Base-by-base conservation (phyloP, 495 filamentous ascomycete species). In the Aspergillus panamensis region DNA sequence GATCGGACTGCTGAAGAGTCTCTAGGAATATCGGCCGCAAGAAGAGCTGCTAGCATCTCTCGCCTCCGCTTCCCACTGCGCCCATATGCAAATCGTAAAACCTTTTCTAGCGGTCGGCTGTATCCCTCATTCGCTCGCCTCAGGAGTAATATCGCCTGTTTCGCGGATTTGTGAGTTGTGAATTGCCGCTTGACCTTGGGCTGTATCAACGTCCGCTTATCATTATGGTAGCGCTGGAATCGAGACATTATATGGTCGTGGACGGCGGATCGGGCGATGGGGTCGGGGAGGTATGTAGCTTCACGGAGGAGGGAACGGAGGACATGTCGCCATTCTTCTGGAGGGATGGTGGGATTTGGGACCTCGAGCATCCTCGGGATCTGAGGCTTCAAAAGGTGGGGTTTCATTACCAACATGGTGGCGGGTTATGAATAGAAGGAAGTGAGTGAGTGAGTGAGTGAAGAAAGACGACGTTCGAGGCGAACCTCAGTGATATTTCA, bases 301-400 rank as follows among this genome's bases (percentile, higher is more conserved):
- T 96, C 87, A 60, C 93, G 90, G 47, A 97, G 85, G 7, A 95
- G 79, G 35, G 86, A 83, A 32, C 94, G 86, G 61, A 88, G 84
- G 31, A 94, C 73, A 66, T 88, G 84, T 30, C 82, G 75, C 83
- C 75, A 61, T 80, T 79, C 53, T 45, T 45, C 25, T n/a, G 21
- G 25, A 9, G 55, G 14, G 35, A 43, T 25, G 35, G 49, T 6
- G 19, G 42, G 9, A 0, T 13, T 8, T 7, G n/a, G 7, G 16
- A 20, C 42, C 9, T 45, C 25, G 2, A 45, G 19, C n/a, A 16
- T 17, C 42, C 42, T 45, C 1, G 16, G 16, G 1, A 37, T 3
- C 20, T 35, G 9, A 12, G 33, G 9, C 33, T 16, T 43, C 5
- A 12, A 25, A 25, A 25, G 5, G 25, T 25, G 5, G 2, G 25